Percentiles rank a stretch among this genome's conserved stretches.
Conservation (phyloP, 2,329 filamentous ascomycete genomes). For the Dothideomycetes sp. region DNA sequence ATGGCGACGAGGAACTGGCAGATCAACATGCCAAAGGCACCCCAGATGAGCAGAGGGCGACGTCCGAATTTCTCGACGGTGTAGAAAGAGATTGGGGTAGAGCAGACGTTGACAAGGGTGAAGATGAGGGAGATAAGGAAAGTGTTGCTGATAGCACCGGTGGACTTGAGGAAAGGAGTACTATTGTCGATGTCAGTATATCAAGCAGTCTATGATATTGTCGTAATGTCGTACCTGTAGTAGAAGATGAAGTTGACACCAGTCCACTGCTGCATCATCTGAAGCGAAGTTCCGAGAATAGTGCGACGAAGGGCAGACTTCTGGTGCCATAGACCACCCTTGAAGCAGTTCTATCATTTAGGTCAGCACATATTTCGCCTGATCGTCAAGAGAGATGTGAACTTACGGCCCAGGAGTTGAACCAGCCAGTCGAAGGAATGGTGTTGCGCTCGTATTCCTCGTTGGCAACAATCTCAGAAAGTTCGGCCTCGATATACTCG, state of each 20-base stretch:
- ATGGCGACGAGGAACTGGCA: conserved; percentile 84
- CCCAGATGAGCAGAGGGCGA: conserved; percentile 66
- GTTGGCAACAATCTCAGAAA: conserved; percentile 81
- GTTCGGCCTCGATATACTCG: conserved; percentile 64
- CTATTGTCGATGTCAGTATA: background rate
- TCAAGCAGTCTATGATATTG: background rate
- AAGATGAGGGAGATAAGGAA: conserved; percentile 81
- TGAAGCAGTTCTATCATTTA: conserved; percentile 61
- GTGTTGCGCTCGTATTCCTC: conserved; percentile 68
- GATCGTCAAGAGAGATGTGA: too few species aligned
- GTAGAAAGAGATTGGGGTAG: conserved; percentile 80
- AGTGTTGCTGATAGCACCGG: conserved; percentile 62
- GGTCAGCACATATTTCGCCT: too few species aligned
- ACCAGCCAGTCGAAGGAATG: conserved; percentile 54
- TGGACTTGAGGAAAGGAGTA: conserved; percentile 71
- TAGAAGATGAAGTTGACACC: conserved; percentile 87
- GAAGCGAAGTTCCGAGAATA: conserved; percentile 34
- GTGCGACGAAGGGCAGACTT: conserved; percentile 41
- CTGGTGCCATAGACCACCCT: conserved; percentile 39
- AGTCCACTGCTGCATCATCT: conserved; percentile 50
- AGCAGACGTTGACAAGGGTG: conserved; percentile 76
- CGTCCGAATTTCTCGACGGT: conserved; percentile 74
- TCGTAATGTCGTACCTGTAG: conserved; percentile 37
- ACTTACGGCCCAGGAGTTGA: conserved; percentile 58
- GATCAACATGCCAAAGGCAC: conserved; percentile 70